Percentiles rank a stretch among this genome's conserved stretches.
Evolutionary conservation across 176 grass and related monocot species (phyloP).

Genomic region (Bolboschoenus planiculmis): DNA sequence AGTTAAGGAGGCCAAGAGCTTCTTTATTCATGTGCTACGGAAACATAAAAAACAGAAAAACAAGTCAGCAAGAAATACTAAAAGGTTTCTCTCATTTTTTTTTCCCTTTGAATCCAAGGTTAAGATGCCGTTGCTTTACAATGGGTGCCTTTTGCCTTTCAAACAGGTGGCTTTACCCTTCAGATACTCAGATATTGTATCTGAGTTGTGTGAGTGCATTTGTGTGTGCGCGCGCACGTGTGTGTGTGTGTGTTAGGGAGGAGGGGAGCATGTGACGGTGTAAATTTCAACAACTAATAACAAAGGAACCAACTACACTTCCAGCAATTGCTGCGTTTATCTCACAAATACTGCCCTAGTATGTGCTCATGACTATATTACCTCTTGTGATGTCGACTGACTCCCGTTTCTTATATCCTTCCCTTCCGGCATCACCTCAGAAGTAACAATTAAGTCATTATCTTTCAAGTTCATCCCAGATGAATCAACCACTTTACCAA

Average conservation of each 20-base stretch:
- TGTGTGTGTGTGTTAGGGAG: background rate
- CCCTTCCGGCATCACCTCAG: conserved; percentile 12
- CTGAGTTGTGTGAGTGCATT: background rate
- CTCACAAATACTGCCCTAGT: background rate
- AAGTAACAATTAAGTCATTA: conserved; percentile 25
- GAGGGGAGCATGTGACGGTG: background rate
- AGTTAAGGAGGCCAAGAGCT: conserved; percentile 78
- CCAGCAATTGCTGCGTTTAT: background rate
- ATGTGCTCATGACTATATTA: background rate
- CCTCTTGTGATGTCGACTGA: conserved; percentile 3
- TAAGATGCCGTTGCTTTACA: background rate
- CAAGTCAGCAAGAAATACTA: background rate
- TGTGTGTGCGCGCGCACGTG: background rate
- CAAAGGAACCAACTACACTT: background rate
- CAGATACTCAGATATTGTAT: background rate
- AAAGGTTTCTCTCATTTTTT: background rate
- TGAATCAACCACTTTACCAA: conserved; percentile 31
- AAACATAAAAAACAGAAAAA: conserved; percentile 23
- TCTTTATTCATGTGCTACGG: conserved; percentile 61
- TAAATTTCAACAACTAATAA: background rate
- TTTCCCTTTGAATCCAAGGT: background rate
- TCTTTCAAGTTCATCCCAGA: conserved; percentile 23
- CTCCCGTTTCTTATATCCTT: background rate
- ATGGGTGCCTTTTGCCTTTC: too few species aligned
- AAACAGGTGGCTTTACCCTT: conserved; percentile 23